Evolutionary conservation across 1,284 basidiomycete genomes (phyloP), one percentile per base, ranked within the genome.

Genomic region (Pseudozyma sp.): DNA sequence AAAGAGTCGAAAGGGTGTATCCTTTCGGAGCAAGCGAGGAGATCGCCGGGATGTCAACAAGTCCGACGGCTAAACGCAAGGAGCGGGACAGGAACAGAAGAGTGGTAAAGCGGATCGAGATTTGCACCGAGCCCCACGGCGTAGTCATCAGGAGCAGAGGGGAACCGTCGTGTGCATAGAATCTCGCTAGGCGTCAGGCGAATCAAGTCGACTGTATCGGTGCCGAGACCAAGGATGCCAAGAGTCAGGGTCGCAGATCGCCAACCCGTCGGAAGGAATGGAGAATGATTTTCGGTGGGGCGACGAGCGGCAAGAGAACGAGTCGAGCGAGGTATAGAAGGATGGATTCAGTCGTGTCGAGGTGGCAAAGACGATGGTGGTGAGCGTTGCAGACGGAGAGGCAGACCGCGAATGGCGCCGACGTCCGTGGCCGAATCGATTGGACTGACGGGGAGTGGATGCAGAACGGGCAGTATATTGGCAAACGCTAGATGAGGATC

Each of bases 381-480:
- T 4, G 13, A 5, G 24, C 30, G 45, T 33, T n/a, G 44, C 24
- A 17, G 46, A 16, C 33, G 46, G 33, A 17, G 33, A 19, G 34
- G 33, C 33, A 24, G 11, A 30, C 19, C 30, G 24, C 37, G 35
- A 24, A 14, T 19, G 17, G 40, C 13, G n/a, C 7, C n/a, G 16
- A 42, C 2, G 16, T 10, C 7, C 2, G n/a, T 19, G 33, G 35
- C 9, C 34, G 34, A 35, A 13, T 4, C 16, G 17, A 34, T 10
- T 19, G 17, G 17, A 37, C 33, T 31, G 24, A 33, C 47, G 33
- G 47, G 47, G 33, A 33, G 17, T 19, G 17, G 19, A 50, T 39
- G 49, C 49, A 35, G 49, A 44, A 50, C 49, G 49, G 49, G 49
- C 19, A 50, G 49, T 50, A 50, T 50, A 50, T 50, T 50, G 49